Evolutionary conservation across 441 rosid genomes (phyloP).

Genomic region (Gossypium gossypioides): DNA sequence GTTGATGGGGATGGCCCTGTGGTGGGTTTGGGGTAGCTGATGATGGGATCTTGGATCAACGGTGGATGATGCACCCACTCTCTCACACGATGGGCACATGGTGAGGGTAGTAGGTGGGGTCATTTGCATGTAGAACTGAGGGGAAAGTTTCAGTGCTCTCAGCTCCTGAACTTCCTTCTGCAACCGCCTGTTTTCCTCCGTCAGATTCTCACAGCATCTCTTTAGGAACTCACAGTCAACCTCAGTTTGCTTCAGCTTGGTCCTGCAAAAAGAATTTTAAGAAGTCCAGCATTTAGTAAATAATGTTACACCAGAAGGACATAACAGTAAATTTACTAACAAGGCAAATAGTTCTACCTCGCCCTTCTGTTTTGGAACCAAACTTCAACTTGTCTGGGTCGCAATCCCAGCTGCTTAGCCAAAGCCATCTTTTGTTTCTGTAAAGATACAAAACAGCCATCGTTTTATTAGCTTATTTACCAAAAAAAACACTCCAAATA

Average conservation of each 20-base stretch:
- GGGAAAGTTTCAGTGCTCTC: conserved; percentile 83
- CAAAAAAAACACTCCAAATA: conserved; percentile 5
- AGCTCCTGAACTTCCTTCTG: conserved; percentile 85
- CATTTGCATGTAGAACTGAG: conserved; percentile 94
- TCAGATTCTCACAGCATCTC: conserved; percentile 80
- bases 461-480: conserved; percentile 12
- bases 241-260: conserved; percentile 92
- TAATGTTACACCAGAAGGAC: background rate
- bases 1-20: conserved; percentile 43
- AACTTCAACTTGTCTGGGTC: conserved; percentile 89
- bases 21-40: conserved; percentile 13
- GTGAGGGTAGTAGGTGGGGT: conserved; percentile 90
- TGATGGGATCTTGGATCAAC: conserved; percentile 19
- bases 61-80: conserved; percentile 37
- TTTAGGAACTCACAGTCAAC: conserved; percentile 85
- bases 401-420: conserved; percentile 78
- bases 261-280: conserved; percentile 31
- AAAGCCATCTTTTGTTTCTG: conserved; percentile 82
- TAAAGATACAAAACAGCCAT: background rate
- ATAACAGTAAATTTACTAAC: background rate
- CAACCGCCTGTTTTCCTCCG: conserved; percentile 79
- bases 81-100: conserved; percentile 97
- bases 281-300: conserved; percentile 14
- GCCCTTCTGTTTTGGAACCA: conserved; percentile 99
- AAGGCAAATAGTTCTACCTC: conserved; percentile 35